Base-by-base conservation (phyloP, 768 basidiomycete genomes). In the Lactarius psammicola region DNA sequence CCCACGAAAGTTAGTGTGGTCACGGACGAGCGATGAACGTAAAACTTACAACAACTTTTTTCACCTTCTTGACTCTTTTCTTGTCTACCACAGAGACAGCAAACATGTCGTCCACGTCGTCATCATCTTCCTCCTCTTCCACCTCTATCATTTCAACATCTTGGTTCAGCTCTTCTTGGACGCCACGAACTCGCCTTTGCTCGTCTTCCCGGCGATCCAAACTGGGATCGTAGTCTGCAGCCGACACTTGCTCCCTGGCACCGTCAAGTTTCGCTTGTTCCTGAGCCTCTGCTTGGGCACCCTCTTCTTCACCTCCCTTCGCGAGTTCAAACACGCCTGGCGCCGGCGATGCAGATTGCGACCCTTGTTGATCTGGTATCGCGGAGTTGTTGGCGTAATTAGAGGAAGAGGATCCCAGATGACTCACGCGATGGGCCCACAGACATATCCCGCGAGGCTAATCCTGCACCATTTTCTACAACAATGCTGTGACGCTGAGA, bases 51-150 rank as follows among this genome's bases (percentile, higher is more conserved):
- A 78, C 73, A 8, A 83, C 78, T 66, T 78, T 81, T 73, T 81
- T 84, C 23, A 81, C 79, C 72, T 85, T 88, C 79, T 82, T 87
- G 10, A 81, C 75, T 65, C 84, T 87, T 72, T 84, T 87, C 73
- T 83, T 84, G 70, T 83, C 81, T 44, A 76, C 79, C 2, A 76
- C 68, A 23, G 78, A 80, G 26, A 92, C 81, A 28, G 94, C 88
- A 72, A 98, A 98, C 95, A 99, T 98, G 75, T 98, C 96, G 68
- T 96, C 94, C 1, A 96, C 82, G 40, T 95, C 92, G 3, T 94
- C 92, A 2, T 55, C 58, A 15, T 92, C 91, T 9, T 90, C 91
- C 13, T 88, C 88, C 2, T 84, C 84, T n/a, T 81, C 81, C 13
- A 82, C 82, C 63, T 85, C 83, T 13, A 81, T 75, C 62, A 80